Base-by-base conservation (phyloP, 2,329 filamentous ascomycete genomes). In the Botrytis galanthina region DNA sequence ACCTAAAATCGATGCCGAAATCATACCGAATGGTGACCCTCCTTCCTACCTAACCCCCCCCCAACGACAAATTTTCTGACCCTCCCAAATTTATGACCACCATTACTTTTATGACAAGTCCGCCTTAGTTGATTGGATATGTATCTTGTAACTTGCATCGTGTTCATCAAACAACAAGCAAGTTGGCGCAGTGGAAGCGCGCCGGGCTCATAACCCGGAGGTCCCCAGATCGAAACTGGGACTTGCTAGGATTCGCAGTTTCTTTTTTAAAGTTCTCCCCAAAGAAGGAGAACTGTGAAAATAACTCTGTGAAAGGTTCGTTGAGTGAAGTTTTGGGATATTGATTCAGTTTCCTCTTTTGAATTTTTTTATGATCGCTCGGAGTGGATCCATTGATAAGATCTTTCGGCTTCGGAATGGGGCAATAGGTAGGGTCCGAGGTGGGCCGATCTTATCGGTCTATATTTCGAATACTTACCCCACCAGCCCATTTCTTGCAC, bases 191-290 rank as follows among this genome's bases (percentile, higher is more conserved):
- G 80, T 76, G 79, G 80, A 81, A 81, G 80, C 80, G 80, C 73
- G 75, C 80, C 80, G 80, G 80, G 80, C 80, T 81, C 80, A 81
- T 81, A 81, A 81, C 80, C 80, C 80, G 79, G 80, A 81, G 80
- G 80, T 77, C 80, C 77, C 78, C 77, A 75, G 80, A 81, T 81
- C 80, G 80, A 67, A 67, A 67, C 46, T 54, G 46, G 64, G 64
- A 54, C 46, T 68, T 54, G 64, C 46, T 67, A n/a, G 0, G 0
- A 2, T 18, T 0, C 0, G 2, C 4, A 1, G 6, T 2, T 5
- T 9, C 1, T 1, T 4, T 66, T 26, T 35, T 51, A 12, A 4
- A 7, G 1, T 60, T 4, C 14, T 26, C 9, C 26, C 9, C 26
- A 1, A 14, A 12, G 9, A 4, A 32, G 10, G 9, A 6, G 4